These are phyloP conservation scores for Pseudocercospora crystallina DNA, from an alignment of 2,329 filamentous ascomycete genomes.

Conservation along the genomic window DNA sequence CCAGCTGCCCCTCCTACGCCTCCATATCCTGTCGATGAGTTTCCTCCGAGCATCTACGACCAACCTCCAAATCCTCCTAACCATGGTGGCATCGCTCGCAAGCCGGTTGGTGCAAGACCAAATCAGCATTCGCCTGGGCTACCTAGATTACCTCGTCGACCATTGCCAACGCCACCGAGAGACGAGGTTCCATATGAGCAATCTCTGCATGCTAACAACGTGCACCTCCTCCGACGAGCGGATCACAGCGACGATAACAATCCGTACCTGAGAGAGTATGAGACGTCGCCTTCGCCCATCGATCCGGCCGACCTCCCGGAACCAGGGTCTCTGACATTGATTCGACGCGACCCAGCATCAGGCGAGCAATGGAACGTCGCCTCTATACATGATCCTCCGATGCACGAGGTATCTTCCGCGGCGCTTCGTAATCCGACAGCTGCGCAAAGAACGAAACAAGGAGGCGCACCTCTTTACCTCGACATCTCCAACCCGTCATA, in stretches of 20 bases:
- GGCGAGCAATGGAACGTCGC: slow-evolving; percentile 54
- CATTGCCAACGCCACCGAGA: slow-evolving; percentile 28
- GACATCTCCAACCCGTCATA: slow-evolving; percentile 62
- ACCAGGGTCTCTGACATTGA: slow-evolving; percentile 45
- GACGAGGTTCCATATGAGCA: slow-evolving; percentile 20
- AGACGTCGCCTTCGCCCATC: slow-evolving; percentile 8
- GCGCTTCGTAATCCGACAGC: slow-evolving; percentile 30
- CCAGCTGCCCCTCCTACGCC: slow-evolving; percentile 18
- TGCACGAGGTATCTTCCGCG: slow-evolving; percentile 47
- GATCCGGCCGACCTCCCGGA: slow-evolving; percentile 11
- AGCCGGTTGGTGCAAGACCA: slow-evolving; percentile 21
- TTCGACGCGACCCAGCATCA: slow-evolving; percentile 51
- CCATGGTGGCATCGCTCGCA: slow-evolving; percentile 23
- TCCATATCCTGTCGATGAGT: slow-evolving; percentile 22
- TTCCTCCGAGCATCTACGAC: slow-evolving; percentile 2
- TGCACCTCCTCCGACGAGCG: slow-evolving; percentile 22
- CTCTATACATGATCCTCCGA: slow-evolving; percentile 47
- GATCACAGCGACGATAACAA: slow-evolving; percentile 26
- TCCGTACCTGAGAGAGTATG: slow-evolving; percentile 25
- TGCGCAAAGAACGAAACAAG: slow-evolving; percentile 35
- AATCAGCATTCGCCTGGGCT: slow-evolving; percentile 11
- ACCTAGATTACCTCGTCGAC: slow-evolving; percentile 23
- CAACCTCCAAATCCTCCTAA: slow-evolving; percentile 13
- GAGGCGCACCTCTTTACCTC: slow-evolving; percentile 49
- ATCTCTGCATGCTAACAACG: slow-evolving; percentile 26